phyloP scores from a whole-genome alignment of 1,284 basidiomycete species.

The Agaricales sp. region DNA sequence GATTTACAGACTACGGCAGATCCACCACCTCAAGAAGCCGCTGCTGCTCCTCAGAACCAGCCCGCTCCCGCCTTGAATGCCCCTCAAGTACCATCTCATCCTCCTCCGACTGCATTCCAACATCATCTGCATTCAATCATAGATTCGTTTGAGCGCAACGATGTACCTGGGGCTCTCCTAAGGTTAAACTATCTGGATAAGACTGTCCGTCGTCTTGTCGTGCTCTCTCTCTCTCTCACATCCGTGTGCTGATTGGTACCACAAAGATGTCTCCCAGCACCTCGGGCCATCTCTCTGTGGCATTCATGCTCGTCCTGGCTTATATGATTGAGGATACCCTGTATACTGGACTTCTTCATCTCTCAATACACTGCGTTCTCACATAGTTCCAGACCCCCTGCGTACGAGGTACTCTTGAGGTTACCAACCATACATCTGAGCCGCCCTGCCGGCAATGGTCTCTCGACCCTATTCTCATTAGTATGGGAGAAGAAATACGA shows the following conservation, averaged over 20 bases:
- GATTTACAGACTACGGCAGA: background rate
- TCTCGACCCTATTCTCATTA: conserved; percentile 36
- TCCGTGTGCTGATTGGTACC: background rate
- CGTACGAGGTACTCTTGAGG: too few relatives aligned
- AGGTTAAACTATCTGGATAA: background rate
- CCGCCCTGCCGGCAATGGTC: conserved; percentile 15
- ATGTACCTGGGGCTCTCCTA: background rate
- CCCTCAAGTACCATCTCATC: too few relatives aligned
- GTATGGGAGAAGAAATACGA: conserved; percentile 43
- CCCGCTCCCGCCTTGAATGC: too few relatives aligned
- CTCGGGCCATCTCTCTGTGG: background rate
- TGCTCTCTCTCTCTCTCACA: background rate
- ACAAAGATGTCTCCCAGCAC: background rate
- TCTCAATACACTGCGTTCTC: background rate
- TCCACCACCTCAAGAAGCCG: background rate
- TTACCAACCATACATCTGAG: too few relatives aligned
- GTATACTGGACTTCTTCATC: background rate
- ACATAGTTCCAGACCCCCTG: too few relatives aligned
- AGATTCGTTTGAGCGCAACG: background rate
- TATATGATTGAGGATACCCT: background rate
- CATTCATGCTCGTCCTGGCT: background rate
- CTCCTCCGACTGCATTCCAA: background rate
- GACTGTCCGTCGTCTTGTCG: background rate
- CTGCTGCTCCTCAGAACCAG: background rate
- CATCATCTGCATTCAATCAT: background rate